Conservation (phyloP, 2,329 filamentous ascomycete species). For the Cercospora zeina region DNA sequence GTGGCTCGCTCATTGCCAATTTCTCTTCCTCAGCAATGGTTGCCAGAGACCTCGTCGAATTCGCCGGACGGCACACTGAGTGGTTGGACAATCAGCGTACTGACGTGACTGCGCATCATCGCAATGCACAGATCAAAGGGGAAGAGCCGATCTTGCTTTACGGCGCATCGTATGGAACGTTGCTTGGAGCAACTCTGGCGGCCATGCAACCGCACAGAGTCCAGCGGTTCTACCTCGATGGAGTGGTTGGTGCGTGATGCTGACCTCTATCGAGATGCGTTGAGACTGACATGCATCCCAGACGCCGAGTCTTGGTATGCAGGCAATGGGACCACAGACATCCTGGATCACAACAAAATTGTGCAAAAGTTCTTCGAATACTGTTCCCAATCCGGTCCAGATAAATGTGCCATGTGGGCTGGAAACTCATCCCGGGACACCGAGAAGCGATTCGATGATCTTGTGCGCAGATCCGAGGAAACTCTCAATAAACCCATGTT, state of each 20-base stretch:
- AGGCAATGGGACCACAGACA: neutral
- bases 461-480: neutral
- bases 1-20: neutral
- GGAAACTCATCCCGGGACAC: neutral
- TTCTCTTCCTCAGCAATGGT: slow-evolving; percentile 31
- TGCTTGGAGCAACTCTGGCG: slow-evolving; percentile 42
- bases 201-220: slow-evolving; percentile 43
- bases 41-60: slow-evolving; percentile 53
- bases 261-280: slow-evolving; percentile 19
- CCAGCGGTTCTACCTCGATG: slow-evolving; percentile 45
- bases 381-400: slow-evolving; percentile 6
- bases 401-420: neutral
- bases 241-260: slow-evolving; percentile 28
- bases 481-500: neutral
- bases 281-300: slow-evolving; percentile 50
- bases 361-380: slow-evolving; percentile 12
- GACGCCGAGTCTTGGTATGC: slow-evolving; percentile 35
- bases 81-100: slow-evolving; percentile 31
- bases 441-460: neutral
- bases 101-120: neutral
- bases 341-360: slow-evolving; percentile 9
- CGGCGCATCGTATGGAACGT: slow-evolving; percentile 49
- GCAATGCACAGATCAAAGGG: slow-evolving; percentile 17
- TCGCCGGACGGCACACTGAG: slow-evolving; percentile 47
- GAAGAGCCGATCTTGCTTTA: slow-evolving; percentile 41